phyloP scores from a whole-genome alignment of 192 early-diverging fungal species.

The Diversispora eburnea region DNA sequence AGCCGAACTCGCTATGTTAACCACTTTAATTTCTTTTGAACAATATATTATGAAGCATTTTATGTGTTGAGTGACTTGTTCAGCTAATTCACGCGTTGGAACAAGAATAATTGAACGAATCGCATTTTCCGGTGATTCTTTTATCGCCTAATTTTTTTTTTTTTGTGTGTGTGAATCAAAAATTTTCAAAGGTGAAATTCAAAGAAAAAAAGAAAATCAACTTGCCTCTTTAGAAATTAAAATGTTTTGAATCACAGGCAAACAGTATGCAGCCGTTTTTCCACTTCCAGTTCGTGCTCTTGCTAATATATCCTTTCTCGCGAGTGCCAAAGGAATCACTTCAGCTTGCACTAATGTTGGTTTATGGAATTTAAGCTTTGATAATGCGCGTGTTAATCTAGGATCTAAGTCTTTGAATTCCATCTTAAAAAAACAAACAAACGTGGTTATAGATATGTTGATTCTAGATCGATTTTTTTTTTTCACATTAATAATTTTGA shows the following conservation, averaged over 20 bases:
- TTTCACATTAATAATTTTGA: too few relatives aligned
- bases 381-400: constrained; percentile 82
- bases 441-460: too few relatives aligned
- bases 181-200: neutral
- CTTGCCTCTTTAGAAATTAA: constrained; percentile 58
- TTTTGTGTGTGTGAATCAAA: constrained; percentile 6
- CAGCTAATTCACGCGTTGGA: constrained; percentile 92
- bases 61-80: constrained; percentile 80
- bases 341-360: constrained; percentile 89
- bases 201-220: neutral
- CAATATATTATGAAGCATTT: constrained; percentile 74
- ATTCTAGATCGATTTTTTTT: too few relatives aligned
- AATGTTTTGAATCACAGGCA: constrained; percentile 91
- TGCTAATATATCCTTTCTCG: constrained; percentile 92
- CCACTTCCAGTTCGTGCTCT: constrained; percentile 92
- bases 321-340: constrained; percentile 85
- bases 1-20: constrained; percentile 64
- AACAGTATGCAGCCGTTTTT: constrained; percentile 93
- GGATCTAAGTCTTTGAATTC: constrained; percentile 61
- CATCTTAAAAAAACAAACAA: neutral
- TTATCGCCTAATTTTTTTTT: constrained; percentile 29
- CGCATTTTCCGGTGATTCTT: constrained; percentile 34
- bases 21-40: constrained; percentile 55
- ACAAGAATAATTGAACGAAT: constrained; percentile 77
- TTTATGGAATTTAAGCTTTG: constrained; percentile 72